Evolutionary conservation across 2,329 filamentous ascomycete species (phyloP).

Genomic region (Didymella pinodella): DNA sequence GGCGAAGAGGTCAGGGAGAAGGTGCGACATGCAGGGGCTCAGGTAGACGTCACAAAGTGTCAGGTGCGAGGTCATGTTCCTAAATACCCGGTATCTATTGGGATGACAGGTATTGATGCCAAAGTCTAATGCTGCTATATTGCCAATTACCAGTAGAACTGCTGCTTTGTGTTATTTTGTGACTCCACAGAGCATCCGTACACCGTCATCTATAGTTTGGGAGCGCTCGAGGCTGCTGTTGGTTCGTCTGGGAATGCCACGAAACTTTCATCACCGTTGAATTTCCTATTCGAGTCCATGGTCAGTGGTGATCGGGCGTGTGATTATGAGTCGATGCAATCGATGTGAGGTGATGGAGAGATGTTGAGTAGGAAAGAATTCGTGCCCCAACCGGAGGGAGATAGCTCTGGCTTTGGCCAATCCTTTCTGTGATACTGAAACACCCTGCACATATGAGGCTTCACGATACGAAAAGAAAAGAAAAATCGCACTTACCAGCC

Average conservation of each 20-base stretch:
- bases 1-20: background rate
- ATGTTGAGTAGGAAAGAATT: conserved; percentile 9
- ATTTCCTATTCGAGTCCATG: conserved; percentile 35
- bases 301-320: conserved; percentile 7
- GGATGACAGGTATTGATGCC: background rate
- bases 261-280: conserved; percentile 50
- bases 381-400: conserved; percentile 9
- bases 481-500: conserved; percentile 71
- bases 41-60: background rate
- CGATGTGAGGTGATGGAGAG: background rate
- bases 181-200: background rate
- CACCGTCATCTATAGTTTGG: conserved; percentile 36
- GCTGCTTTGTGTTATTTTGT: background rate
- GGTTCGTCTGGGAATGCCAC: conserved; percentile 38
- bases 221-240: conserved; percentile 22
- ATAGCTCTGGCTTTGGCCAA: conserved; percentile 19
- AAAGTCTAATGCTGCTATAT: conserved; percentile 2
- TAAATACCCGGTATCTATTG: background rate
- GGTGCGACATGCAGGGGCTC: conserved; percentile 8
- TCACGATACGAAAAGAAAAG: conserved; percentile 1
- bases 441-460: conserved; percentile 9
- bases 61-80: conserved; percentile 1
- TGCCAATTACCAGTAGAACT: background rate
- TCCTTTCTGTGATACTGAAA: conserved; percentile 21
- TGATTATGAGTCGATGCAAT: background rate